Evolutionary conservation across 2,329 filamentous ascomycete genomes (phyloP).

Genomic region (Claviceps pusilla): DNA sequence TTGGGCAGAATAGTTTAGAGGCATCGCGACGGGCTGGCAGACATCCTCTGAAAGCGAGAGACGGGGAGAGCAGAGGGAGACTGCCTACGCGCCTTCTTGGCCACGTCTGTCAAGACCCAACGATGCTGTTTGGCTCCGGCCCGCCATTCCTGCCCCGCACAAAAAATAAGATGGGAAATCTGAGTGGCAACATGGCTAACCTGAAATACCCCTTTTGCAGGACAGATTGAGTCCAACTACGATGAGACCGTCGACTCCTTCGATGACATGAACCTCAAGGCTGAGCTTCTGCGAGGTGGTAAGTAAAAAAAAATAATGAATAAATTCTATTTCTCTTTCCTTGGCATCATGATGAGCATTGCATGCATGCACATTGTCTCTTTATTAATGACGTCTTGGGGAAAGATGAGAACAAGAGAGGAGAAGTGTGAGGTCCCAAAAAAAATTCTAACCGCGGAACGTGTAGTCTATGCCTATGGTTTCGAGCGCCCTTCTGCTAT

Average conservation of each 20-base stretch:
- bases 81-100: neutral
- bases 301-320: slow-evolving; percentile 17
- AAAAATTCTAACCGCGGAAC: neutral
- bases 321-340: slow-evolving; percentile 1
- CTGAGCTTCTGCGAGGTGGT: slow-evolving; percentile 92
- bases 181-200: slow-evolving; percentile 7
- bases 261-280: slow-evolving; percentile 93
- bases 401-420: neutral
- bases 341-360: neutral
- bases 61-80: neutral
- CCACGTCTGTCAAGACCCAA: neutral
- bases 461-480: slow-evolving; percentile 86
- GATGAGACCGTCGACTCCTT: slow-evolving; percentile 99
- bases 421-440: neutral
- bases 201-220: slow-evolving; percentile 32
- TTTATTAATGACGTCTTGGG: neutral
- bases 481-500: slow-evolving; percentile 99
- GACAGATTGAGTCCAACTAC: slow-evolving; percentile 99
- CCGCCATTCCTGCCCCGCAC: slow-evolving; percentile 1
- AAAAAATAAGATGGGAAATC: neutral
- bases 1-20: neutral
- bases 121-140: neutral
- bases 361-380: neutral
- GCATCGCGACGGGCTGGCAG: neutral
- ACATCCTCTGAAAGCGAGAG: neutral